phyloP scores from a whole-genome alignment of 345 rosid species.

The Moricandia arvensis region DNA sequence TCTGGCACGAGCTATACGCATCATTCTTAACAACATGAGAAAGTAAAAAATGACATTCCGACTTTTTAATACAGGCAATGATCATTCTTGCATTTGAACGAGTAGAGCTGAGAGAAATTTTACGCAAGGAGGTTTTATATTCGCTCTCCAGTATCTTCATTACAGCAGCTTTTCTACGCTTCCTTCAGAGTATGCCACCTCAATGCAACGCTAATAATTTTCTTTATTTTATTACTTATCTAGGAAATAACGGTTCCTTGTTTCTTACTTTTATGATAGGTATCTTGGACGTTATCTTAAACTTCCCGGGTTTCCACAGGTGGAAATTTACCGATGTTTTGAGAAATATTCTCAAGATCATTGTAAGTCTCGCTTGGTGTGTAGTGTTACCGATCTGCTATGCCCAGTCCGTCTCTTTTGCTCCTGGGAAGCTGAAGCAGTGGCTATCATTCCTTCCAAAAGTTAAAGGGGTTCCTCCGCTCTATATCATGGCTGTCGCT shows the following conservation, averaged over 20 bases:
- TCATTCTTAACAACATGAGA: constrained; percentile 1
- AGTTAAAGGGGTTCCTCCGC: constrained; percentile 67
- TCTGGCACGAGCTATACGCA: not conserved
- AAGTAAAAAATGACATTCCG: constrained; percentile 2
- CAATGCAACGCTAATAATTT: not conserved
- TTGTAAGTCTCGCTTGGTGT: constrained; percentile 72
- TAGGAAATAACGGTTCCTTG: constrained; percentile 10
- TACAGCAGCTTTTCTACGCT: constrained; percentile 85
- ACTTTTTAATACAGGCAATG: constrained; percentile 61
- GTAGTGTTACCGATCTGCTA: constrained; percentile 75
- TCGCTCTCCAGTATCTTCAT: constrained; percentile 78
- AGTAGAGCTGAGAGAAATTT: constrained; percentile 52
- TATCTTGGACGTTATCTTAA: constrained; percentile 75
- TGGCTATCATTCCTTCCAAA: constrained; percentile 54
- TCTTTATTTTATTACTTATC: not conserved
- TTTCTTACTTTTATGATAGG: constrained; percentile 46
- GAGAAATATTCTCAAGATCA: constrained; percentile 69
- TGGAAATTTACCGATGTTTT: constrained; percentile 80
- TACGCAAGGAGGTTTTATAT: constrained; percentile 64
- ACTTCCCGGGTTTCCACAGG: constrained; percentile 89
- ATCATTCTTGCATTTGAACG: constrained; percentile 77
- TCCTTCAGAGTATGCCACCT: constrained; percentile 66
- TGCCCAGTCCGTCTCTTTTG: constrained; percentile 49
- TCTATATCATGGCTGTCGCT: constrained; percentile 72
- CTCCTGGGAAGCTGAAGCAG: constrained; percentile 43